Conservation (phyloP, 495 filamentous ascomycete genomes). For the Talaromyces proteolyticus region DNA sequence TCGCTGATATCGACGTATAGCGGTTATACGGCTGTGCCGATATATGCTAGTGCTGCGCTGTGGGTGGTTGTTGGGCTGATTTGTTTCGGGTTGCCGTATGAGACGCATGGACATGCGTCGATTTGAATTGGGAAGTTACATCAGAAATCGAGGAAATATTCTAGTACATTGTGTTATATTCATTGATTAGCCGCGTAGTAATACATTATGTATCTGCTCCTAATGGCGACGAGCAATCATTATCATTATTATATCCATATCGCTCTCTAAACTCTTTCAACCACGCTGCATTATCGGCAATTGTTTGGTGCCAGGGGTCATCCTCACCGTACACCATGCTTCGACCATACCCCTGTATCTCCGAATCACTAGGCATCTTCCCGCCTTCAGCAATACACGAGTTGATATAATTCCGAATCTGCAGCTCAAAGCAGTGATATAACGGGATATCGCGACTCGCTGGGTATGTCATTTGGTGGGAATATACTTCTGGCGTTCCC, state of each 20-base stretch:
- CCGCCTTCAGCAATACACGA: neutral
- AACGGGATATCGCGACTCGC: neutral
- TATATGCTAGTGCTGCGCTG: constrained; percentile 27
- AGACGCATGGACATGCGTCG: constrained; percentile 23
- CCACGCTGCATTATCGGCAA: constrained; percentile 52
- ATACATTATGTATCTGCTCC: too few species aligned
- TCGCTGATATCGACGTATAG: constrained; percentile 24
- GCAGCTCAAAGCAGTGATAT: neutral
- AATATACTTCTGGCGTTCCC: neutral
- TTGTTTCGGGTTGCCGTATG: constrained; percentile 26
- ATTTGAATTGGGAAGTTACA: too few species aligned
- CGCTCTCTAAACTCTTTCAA: constrained; percentile 49
- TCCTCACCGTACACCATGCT: constrained; percentile 54
- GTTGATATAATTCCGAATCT: constrained; percentile 3
- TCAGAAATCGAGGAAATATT: too few species aligned
- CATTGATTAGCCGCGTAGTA: too few species aligned
- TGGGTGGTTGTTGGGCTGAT: constrained; percentile 23
- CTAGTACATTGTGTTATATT: too few species aligned
- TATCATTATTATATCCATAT: constrained; percentile 7
- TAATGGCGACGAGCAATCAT: neutral
- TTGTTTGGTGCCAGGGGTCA: constrained; percentile 60
- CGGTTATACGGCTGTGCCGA: constrained; percentile 24
- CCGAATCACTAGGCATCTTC: neutral
- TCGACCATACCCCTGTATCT: constrained; percentile 31
- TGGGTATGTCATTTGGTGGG: neutral